A percentile compares a stretch with the other conserved stretches of the same genome.
phyloP scores from a whole-genome alignment of 805 yeast species.

The Saccharomyces jurei region DNA sequence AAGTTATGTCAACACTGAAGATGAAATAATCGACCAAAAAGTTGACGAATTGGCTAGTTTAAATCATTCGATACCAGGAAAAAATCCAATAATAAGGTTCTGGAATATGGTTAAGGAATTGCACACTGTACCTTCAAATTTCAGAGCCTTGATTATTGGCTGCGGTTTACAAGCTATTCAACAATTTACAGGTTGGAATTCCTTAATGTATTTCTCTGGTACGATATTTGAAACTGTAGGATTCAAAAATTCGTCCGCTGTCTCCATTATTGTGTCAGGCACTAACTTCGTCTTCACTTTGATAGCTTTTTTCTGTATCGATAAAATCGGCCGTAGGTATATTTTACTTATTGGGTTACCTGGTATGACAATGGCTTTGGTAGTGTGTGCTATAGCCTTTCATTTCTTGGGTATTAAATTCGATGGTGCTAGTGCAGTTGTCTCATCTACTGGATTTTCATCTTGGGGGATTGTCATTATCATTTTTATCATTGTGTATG shows the following conservation, averaged over 20 bases:
- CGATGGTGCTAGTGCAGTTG: conserved; percentile 38
- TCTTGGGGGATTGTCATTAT: conserved; percentile 88
- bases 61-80: conserved; percentile 41
- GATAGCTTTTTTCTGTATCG: conserved; percentile 80
- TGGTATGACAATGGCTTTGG: conserved; percentile 69
- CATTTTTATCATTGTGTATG: conserved; percentile 76
- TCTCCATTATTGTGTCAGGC: conserved; percentile 86
- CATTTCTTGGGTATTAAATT: conserved; percentile 68
- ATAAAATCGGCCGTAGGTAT: conserved; percentile 78
- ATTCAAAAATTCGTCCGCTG: conserved; percentile 84
- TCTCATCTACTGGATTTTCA: conserved; percentile 40
- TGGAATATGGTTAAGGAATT: conserved; percentile 56
- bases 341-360: conserved; percentile 77
- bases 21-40: conserved; percentile 55
- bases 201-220: conserved; percentile 89
- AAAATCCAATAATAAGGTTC: conserved; percentile 40
- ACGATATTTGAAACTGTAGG: conserved; percentile 91
- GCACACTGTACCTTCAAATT: conserved; percentile 66
- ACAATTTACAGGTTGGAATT: conserved; percentile 94
- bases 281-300: conserved; percentile 86
- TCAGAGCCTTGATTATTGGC: conserved; percentile 81
- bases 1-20: conserved; percentile 57
- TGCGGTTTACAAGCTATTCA: conserved; percentile 95
- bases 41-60: conserved; percentile 53
- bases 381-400: conserved; percentile 83